Evolutionary conservation across 257 asterid genomes (phyloP), one percentile per base, ranked within the genome.

Genomic region (Fraxinus cuspidata): DNA sequence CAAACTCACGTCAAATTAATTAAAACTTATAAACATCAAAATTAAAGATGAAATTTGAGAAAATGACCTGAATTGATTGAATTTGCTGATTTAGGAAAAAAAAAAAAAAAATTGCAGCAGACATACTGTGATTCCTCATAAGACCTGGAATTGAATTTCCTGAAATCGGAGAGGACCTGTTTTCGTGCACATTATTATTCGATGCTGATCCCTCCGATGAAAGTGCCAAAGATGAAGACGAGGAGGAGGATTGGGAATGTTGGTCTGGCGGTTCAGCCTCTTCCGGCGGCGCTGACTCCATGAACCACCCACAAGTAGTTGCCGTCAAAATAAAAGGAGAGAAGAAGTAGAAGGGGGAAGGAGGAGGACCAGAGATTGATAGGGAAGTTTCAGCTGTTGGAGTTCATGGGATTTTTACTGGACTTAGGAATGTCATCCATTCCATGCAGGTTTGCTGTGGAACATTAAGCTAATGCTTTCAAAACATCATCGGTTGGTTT

Each of bases 361-460:
- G 10, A 60, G 10, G 13, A 5, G 7, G 28, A 8, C 34, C 34
- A 32, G 96, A 84, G 37, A 81, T 91, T 78, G 88, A 83, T 40
- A 89, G 81, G 70, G 78, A 83, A 67, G 74, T 66, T 65, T 34
- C 81, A 70, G 85, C 74, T 71, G 44, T 78, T 87, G 94, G 94
- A 68, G 88, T 92, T 82, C 73, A 88, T 77, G 99, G 98, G 84
- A 90, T 95, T 74, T 80, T 95, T 3, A 77, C 89, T 95, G 98
- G 99, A 95, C 87, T 85, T 93, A 86, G 99, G 99, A 92, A 32
- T 95, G 97, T 93, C 99, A 71, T 95, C 99, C n/a, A n/a, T n/a
- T n/a, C n/a, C 74, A 95, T 95, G 99, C 99, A 95, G 98, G 99
- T 95, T 44, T 81, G 81, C 81, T 40, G 29, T 72, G 12, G 28